Evolutionary conservation across 805 yeast genomes (phyloP).

Genomic region (Kuraishia hungarica): DNA sequence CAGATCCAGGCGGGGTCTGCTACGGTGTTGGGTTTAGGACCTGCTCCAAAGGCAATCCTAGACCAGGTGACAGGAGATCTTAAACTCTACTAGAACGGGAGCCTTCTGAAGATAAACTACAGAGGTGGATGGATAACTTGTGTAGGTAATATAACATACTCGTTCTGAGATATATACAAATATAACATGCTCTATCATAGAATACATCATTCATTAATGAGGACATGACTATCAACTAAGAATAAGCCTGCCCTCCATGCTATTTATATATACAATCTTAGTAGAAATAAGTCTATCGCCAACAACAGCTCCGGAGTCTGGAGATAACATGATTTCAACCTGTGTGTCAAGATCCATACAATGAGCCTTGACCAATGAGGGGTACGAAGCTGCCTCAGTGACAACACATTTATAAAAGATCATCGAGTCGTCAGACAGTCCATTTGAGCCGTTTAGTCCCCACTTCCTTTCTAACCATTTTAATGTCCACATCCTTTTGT

Average conservation of each 20-base stretch:
- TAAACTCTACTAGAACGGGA: conserved; percentile 62
- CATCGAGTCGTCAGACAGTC: conserved; percentile 1
- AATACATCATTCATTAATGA: not conserved
- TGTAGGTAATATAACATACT: no score
- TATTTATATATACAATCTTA: conserved; percentile 32
- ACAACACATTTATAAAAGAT: conserved; percentile 33
- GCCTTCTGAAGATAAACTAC: no score
- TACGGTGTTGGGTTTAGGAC: conserved; percentile 95
- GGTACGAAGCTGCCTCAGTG: conserved; percentile 21
- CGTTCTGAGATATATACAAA: conserved; percentile 21
- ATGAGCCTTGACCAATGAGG: conserved; percentile 30
- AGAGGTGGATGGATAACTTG: no score
- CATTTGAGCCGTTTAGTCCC: no score
- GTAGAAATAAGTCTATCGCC: conserved; percentile 41
- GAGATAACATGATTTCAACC: conserved; percentile 28
- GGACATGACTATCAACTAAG: conserved; percentile 13
- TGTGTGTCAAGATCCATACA: conserved; percentile 39
- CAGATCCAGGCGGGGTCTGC: conserved; percentile 95
- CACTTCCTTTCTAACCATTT: not conserved
- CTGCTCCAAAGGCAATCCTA: conserved; percentile 77
- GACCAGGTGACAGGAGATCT: conserved; percentile 78
- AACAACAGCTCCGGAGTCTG: conserved; percentile 16
- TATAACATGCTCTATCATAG: no score
- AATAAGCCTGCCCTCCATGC: conserved; percentile 30
- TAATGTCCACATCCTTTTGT: not conserved